These are phyloP conservation scores for Ascochyta pisi DNA, from an alignment of 2,329 filamentous ascomycete species.

Conservation along the genomic window DNA sequence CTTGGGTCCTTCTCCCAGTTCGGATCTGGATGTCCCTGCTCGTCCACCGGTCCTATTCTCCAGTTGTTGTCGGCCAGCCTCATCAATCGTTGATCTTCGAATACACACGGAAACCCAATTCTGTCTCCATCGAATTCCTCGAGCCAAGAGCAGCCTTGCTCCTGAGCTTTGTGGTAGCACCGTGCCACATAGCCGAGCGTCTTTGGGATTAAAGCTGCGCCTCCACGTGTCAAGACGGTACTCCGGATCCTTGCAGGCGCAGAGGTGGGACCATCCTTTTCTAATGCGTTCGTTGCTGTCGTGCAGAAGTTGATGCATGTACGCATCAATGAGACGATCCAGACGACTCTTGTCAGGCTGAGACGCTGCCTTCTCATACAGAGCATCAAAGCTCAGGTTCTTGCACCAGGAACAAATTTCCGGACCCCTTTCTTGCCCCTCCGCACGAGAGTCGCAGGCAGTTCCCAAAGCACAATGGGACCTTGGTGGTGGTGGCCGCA, in stretches of 20 bases:
- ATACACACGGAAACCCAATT: conserved; percentile 32
- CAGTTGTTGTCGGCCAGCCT: conserved; percentile 26
- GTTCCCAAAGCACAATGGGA: conserved; percentile 31
- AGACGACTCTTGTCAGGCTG: conserved; percentile 20
- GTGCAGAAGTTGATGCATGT: conserved; percentile 28
- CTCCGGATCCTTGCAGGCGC: conserved; percentile 32
- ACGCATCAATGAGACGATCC: conserved; percentile 23
- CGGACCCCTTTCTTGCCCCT: conserved; percentile 28
- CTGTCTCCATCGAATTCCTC: conserved; percentile 30
- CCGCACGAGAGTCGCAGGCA: conserved; percentile 27
- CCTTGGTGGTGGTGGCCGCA: conserved; percentile 30
- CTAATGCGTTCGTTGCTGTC: conserved; percentile 26
- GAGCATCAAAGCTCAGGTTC: conserved; percentile 33
- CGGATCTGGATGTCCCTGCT: conserved; percentile 23
- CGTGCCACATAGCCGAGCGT: conserved; percentile 29
- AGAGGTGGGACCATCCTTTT: conserved; percentile 31
- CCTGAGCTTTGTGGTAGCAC: conserved; percentile 28
- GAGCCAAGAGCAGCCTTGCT: conserved; percentile 30
- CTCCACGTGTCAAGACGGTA: conserved; percentile 29
- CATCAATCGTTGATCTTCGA: conserved; percentile 25
- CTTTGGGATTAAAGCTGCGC: conserved; percentile 28
- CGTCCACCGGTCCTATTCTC: conserved; percentile 29
- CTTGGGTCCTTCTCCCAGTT: conserved; percentile 34
- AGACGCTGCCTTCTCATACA: conserved; percentile 23
- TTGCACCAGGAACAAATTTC: conserved; percentile 35